A percentile compares a stretch with the other conserved stretches of the same genome.
These are phyloP conservation scores for Piloderma croceum DNA, from an alignment of 768 basidiomycete genomes.

Conservation along the genomic window DNA sequence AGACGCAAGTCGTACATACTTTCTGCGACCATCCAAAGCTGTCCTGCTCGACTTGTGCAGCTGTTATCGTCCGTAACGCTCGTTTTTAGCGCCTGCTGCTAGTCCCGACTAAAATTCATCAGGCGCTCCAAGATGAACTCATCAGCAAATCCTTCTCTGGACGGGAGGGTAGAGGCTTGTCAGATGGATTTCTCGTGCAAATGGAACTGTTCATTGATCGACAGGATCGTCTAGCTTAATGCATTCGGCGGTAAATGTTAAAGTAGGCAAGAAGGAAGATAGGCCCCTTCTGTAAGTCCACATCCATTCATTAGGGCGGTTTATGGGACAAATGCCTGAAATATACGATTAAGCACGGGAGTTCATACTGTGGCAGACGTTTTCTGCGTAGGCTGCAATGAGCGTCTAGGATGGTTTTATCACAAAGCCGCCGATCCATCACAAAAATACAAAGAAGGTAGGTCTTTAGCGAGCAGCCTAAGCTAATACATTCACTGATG, in stretches of 20 bases:
- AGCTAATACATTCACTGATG: not conserved
- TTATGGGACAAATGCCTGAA: not conserved
- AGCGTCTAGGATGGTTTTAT: constrained; percentile 78
- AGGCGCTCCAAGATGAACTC: constrained; percentile 69
- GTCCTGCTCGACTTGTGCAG: constrained; percentile 64
- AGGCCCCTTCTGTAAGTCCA: constrained; percentile 59
- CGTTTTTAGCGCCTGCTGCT: constrained; percentile 1
- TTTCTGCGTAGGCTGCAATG: constrained; percentile 74
- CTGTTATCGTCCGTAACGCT: constrained; percentile 51
- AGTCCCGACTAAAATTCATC: constrained; percentile 1
- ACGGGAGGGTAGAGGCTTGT: constrained; percentile 78
- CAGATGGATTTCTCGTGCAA: too few relatives aligned
- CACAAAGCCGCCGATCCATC: constrained; percentile 68
- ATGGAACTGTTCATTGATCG: too few relatives aligned
- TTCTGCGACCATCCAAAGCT: constrained; percentile 66
- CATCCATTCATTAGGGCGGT: constrained; percentile 6
- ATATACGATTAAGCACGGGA: constrained; percentile 50
- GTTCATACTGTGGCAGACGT: constrained; percentile 78
- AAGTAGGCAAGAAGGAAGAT: constrained; percentile 68
- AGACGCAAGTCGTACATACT: constrained; percentile 50
- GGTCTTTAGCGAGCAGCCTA: too few relatives aligned
- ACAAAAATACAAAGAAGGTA: constrained; percentile 86
- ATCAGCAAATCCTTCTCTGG: constrained; percentile 85
- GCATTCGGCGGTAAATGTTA: constrained; percentile 73
- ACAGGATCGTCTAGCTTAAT: constrained; percentile 59